Conservation (phyloP, 2,329 filamentous ascomycete genomes). For the Stagonosporopsis cucurbitacearum region DNA sequence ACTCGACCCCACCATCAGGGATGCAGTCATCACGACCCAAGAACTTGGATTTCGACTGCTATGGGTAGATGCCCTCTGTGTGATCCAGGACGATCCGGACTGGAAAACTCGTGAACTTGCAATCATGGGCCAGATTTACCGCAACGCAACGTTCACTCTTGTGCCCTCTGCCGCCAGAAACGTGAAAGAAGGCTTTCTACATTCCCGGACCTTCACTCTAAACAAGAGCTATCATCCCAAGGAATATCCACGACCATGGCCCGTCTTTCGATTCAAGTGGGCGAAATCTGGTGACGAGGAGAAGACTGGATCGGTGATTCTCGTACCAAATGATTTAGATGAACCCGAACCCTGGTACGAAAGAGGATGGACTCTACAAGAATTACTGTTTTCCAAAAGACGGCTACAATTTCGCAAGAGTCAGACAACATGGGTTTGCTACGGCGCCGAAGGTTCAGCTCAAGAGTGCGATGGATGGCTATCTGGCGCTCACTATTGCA, state of each 20-base stretch:
- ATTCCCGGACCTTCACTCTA: not conserved
- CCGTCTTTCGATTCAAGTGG: not conserved
- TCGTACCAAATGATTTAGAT: not conserved
- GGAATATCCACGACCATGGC: not conserved
- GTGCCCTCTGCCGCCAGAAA: not conserved
- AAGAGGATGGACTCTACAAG: not conserved
- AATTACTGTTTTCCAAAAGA: not conserved
- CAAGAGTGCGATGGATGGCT: not conserved
- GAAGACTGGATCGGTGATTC: not conserved
- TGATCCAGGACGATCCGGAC: not conserved
- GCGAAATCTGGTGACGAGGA: not conserved
- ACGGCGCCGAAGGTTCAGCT: not conserved
- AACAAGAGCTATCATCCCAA: no score
- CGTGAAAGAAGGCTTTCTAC: not conserved
- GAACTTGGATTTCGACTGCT: not conserved
- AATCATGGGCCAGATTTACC: not conserved
- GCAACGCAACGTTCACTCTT: not conserved
- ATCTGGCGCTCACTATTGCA: not conserved
- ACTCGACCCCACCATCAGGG: not conserved
- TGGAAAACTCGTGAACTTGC: not conserved
- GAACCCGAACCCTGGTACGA: not conserved
- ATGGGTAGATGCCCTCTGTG: not conserved
- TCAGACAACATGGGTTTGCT: not conserved
- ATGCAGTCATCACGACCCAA: not conserved
- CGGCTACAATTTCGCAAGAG: not conserved